Evolutionary conservation across 1,139 yeast species (phyloP), one percentile per base, ranked within the genome.

Genomic region (Geotrichum fermentans): DNA sequence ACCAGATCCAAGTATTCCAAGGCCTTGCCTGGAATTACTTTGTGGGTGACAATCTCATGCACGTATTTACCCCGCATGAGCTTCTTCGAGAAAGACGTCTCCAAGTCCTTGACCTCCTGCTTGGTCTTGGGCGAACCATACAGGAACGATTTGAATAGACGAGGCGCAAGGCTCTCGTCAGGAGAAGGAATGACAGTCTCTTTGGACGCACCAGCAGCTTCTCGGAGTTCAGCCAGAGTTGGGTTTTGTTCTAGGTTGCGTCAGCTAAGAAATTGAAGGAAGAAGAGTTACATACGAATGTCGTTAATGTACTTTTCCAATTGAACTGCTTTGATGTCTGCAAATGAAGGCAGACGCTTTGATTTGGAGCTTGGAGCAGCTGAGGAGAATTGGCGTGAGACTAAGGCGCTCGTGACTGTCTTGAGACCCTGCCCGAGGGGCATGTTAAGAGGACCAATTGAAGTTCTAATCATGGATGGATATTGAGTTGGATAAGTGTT

Each of bases 41-140:
- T 60, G 56, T 70, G 74, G 26, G 62, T 56, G 30, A 61, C 63
- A 35, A 70, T 58, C 53, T 71, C 74, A 53, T 70, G 74, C 21
- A 71, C 73, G 54, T 68, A 68, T 55, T 70, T 67, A 26, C 74
- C 74, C n/a, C 73, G 62, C 63, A 63, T 64, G 46, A 70, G 58
- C 48, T 59, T 63, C 52, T 62, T 59, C 28, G 72, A 67, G 55
- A 66, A 69, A 30, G 67, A 64, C 52, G 57, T 59, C 51, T 67
- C 71, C 51, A 62, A 56, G 46, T 63, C 66, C 47, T 61, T 56
- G 35, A 61, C 68, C 52, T 68, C 72, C 41, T 57, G 53, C 54
- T 65, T 63, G 45, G 67, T 62, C 47, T 63, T 56, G 20, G 61
- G 60, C 2, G 70, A 64, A 6, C 73, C 73, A 49, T 64, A 69